These are phyloP conservation scores for Trichocomaceae sp. DNA, from an alignment of 2,329 filamentous ascomycete species.

Conservation along the genomic window DNA sequence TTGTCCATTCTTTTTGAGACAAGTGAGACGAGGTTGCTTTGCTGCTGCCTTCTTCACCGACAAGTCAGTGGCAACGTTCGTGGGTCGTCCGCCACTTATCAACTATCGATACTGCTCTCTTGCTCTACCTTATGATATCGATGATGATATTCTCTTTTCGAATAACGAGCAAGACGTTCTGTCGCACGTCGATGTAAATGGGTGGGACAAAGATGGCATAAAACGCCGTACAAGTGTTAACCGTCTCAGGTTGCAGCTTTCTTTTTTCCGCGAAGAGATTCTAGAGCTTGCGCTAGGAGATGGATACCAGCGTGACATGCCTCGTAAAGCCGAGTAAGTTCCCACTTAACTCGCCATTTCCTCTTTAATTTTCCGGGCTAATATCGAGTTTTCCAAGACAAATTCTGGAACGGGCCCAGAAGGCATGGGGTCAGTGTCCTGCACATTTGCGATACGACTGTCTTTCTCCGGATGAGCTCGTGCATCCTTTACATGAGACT, in stretches of 20 bases:
- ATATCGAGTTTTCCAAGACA: constrained; percentile 1
- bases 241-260: constrained; percentile 19
- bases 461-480: constrained; percentile 13
- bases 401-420: constrained; percentile 17
- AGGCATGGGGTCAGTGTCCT: constrained; percentile 17
- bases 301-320: constrained; percentile 17
- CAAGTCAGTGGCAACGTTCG: constrained; percentile 25
- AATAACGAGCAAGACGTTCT: constrained; percentile 13
- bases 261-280: constrained; percentile 19
- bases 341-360: background rate
- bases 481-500: constrained; percentile 11
- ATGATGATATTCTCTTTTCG: constrained; percentile 21
- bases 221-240: constrained; percentile 16
- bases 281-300: constrained; percentile 17
- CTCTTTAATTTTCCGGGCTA: background rate
- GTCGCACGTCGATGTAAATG: constrained; percentile 16
- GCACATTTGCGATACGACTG: constrained; percentile 17
- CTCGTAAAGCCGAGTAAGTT: constrained; percentile 12
- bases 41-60: constrained; percentile 22
- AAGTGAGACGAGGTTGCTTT: constrained; percentile 23
- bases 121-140: constrained; percentile 23
- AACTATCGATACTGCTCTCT: constrained; percentile 25
- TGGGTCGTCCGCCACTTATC: constrained; percentile 26
- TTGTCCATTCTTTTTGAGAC: constrained; percentile 22
- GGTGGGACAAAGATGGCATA: constrained; percentile 18